These are phyloP conservation scores for Pythium scleroteichum DNA, from an alignment of 352 stramenopile species.

Conservation along the genomic window DNA sequence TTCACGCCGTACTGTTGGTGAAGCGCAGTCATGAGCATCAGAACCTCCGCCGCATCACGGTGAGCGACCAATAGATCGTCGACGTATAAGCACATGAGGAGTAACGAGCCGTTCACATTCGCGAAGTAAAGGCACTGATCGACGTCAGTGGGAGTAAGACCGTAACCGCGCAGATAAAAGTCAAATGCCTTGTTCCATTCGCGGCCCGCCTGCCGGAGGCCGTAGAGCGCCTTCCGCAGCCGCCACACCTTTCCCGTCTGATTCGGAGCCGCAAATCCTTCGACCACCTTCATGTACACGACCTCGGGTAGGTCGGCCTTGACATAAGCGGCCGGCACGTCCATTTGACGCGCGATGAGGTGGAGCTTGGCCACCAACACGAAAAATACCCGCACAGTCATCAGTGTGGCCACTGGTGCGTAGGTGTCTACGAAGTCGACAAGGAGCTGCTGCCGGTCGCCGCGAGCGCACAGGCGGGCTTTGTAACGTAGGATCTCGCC, in stretches of 20 bases:
- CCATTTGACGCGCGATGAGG: constrained; percentile 4
- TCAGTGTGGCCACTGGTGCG: constrained; percentile 9
- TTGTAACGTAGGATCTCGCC: constrained; percentile 8
- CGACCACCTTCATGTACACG: constrained; percentile 13
- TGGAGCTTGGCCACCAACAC: constrained; percentile 9
- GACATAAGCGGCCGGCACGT: constrained; percentile 15
- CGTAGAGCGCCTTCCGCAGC: constrained; percentile 30
- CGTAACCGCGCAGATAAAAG: constrained; percentile 5
- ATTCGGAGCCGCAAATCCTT: background rate
- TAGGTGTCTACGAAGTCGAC: constrained; percentile 12
- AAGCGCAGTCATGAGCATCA: constrained; percentile 2
- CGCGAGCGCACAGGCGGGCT: constrained; percentile 6
- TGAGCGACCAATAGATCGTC: constrained; percentile 31
- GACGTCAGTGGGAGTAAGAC: constrained; percentile 3
- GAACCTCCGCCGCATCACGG: background rate
- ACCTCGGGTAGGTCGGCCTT: constrained; percentile 4
- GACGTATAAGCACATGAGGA: constrained; percentile 33
- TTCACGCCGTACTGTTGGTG: background rate
- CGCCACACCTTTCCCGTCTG: constrained; percentile 21
- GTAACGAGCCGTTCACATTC: background rate
- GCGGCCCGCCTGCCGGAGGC: constrained; percentile 31
- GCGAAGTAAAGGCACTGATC: constrained; percentile 31
- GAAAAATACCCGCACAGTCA: constrained; percentile 14
- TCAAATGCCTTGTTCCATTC: constrained; percentile 31
- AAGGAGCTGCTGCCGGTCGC: constrained; percentile 1